Percentiles rank a stretch among this genome's conserved stretches.
These are phyloP conservation scores for Gloeostereum incarnatum DNA, from an alignment of 768 basidiomycete genomes.

Conservation along the genomic window DNA sequence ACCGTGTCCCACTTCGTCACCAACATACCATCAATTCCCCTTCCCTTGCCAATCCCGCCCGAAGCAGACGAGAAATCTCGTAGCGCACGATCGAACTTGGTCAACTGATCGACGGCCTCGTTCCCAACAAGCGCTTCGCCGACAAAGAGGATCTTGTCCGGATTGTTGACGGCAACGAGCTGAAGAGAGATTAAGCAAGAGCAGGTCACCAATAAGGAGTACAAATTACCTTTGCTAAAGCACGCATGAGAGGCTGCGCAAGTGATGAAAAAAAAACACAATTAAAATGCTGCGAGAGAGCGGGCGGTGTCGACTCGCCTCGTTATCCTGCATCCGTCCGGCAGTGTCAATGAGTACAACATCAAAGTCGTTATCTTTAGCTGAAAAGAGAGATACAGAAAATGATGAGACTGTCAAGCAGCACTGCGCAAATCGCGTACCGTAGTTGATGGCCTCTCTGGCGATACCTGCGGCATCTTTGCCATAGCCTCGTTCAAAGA, in stretches of 20 bases:
- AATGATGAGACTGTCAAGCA: not conserved
- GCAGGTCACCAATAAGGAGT: not conserved
- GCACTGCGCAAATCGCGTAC: constrained; percentile 29
- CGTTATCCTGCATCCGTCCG: constrained; percentile 99
- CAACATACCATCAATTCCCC: constrained; percentile 97
- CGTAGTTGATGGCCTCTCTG: constrained; percentile 87
- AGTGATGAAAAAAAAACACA: constrained; percentile 5
- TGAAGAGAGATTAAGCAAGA: constrained; percentile 17
- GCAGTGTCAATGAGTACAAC: constrained; percentile 98
- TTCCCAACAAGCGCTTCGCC: constrained; percentile 98
- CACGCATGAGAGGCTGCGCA: constrained; percentile 86
- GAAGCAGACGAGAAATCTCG: constrained; percentile 83
- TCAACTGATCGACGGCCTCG: constrained; percentile 96
- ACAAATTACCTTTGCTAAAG: constrained; percentile 76
- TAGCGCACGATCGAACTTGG: constrained; percentile 92
- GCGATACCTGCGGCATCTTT: constrained; percentile 99
- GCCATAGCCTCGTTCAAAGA: constrained; percentile 95
- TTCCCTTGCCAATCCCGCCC: constrained; percentile 51
- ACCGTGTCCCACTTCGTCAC: constrained; percentile 99
- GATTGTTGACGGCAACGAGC: constrained; percentile 88
- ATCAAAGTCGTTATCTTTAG: constrained; percentile 85
- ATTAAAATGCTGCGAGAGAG: not conserved
- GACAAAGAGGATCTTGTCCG: constrained; percentile 97
- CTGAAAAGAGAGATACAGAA: constrained; percentile 27
- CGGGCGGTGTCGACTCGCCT: constrained; percentile 36